Evolutionary conservation across 495 filamentous ascomycete genomes (phyloP), one percentile per base, ranked within the genome.

Genomic region (Tuber microsphaerosporum): DNA sequence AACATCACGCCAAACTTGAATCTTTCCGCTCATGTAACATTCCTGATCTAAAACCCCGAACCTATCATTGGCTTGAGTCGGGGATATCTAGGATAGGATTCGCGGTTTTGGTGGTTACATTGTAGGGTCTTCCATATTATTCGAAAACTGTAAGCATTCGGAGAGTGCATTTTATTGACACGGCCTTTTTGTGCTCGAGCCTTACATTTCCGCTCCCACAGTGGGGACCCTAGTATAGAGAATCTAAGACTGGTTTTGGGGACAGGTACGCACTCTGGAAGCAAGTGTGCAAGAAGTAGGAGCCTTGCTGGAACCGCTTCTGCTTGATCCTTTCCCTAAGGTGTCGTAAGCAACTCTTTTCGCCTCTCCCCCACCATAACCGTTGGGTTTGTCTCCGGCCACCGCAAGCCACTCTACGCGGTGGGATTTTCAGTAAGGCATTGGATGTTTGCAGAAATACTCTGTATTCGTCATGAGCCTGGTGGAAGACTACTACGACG

Each of bases 401-500:
- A 61, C 2, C 8, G 22, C 0, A 61, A 14, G 9, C 51, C n/a
- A 61, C n/a, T 14, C 51, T 14, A 26, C 46, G 10, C 10, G 6
- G 22, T 61, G 22, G 22, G 2, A 26, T 20, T 4, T 9, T 9
- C n/a, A 26, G n/a, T 26, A n/a, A 26, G 2, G 10, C 9, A 26
- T 61, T 26, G 51, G 12, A n/a, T 61, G n/a, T 61, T 61, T 61
- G 51, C 51, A 61, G 51, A 12, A 14, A n/a, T 61, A 26, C 10
- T 26, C 51, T 14, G 22, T 26, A 1, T 5, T 12, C n/a, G n/a
- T 19, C 72, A 70, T 71, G n/a, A 44, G 51, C 16, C n/a, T 75
- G 76, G 78, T 78, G 41, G 72, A 44, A 43, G 42, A 31, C 20
- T 31, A 73, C 26, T 69, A 41, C 16, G 74, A 48, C 46, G 73